phyloP scores from a whole-genome alignment of 2,329 filamentous ascomycete species.

The Colletotrichum lentis region DNA sequence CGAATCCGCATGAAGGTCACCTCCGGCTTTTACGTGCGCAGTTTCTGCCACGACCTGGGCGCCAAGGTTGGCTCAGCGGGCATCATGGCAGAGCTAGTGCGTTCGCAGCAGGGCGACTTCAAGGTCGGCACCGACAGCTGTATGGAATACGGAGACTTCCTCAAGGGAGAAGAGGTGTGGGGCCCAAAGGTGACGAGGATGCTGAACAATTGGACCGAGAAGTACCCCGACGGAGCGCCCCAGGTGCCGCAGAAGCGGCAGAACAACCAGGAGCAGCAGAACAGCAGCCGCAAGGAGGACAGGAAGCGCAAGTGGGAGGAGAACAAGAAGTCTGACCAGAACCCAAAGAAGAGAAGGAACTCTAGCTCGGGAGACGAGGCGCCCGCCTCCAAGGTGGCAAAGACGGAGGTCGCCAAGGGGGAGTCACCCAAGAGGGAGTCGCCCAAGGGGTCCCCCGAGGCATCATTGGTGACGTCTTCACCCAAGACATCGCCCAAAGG shows the following conservation, averaged over 20 bases:
- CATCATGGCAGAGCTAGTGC: constrained; percentile 84
- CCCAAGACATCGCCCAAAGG: constrained; percentile 26
- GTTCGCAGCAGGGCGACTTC: constrained; percentile 84
- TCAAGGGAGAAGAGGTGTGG: constrained; percentile 82
- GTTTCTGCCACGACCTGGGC: constrained; percentile 90
- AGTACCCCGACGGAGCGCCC: constrained; percentile 41
- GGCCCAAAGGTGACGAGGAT: constrained; percentile 71
- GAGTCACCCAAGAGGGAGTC: constrained; percentile 12
- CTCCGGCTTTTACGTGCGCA: constrained; percentile 96
- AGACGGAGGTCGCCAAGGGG: constrained; percentile 15
- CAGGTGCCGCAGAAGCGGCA: constrained; percentile 38
- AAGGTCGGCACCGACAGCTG: constrained; percentile 74
- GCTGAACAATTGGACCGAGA: constrained; percentile 53
- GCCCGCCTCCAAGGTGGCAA: constrained; percentile 20
- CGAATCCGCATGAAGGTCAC: constrained; percentile 90
- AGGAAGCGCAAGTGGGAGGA: constrained; percentile 35
- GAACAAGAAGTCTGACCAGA: constrained; percentile 23
- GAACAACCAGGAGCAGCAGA: constrained; percentile 32
- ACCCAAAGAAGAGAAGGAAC: constrained; percentile 33
- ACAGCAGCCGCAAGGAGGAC: constrained; percentile 36
- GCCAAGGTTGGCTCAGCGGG: constrained; percentile 81
- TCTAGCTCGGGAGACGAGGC: constrained; percentile 37
- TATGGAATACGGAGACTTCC: constrained; percentile 79
- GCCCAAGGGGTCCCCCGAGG: constrained; percentile 19
- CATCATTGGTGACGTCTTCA: background rate